Evolutionary conservation across 1,284 basidiomycete genomes (phyloP), one percentile per base, ranked within the genome.

Genomic region (Melampsora americana): DNA sequence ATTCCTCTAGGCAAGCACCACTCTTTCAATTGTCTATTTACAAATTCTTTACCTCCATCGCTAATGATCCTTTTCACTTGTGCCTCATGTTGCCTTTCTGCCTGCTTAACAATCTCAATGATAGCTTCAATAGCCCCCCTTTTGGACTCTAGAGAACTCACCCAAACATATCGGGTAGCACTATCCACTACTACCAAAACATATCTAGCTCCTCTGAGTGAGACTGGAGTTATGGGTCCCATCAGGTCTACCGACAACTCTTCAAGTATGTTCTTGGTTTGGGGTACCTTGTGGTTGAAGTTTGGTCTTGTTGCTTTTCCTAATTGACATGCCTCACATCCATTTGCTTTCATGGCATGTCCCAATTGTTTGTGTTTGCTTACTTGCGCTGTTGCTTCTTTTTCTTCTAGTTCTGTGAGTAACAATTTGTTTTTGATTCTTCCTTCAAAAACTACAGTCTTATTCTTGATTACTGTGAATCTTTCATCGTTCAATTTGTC

Each of bases 201-300:
- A 18, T 73, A 73, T 28, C 30, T 32, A n/a, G 70, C 12, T 32
- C 70, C 70, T 53, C 70, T 61, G 9, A 73, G 35, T 23, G 70
- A 73, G 0, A 56, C 62, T 42, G 64, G 70, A 23, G 20, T 26
- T 7, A 73, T 73, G 32, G 70, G 70, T 28, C 70, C 70, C 28
- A 73, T 62, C 18, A 73, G 28, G 35, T 73, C 64, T 5, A 62
- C 62, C 20, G 50, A 73, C 35, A 73, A 28, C 28, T 73, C 70
- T 56, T 73, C 70, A 16, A 44, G 46, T 1, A 32, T 28, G 6
- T 53, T 48, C 1, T 42, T 11, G 2, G 70, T 73, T 42, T n/a
- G 16, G 28, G 42, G 35, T 23, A 35, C 2, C 44, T 73, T 60
- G 2, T 66, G 56, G 46, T 35, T 50, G 23, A 73, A 73, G 18